These are phyloP conservation scores for Fusarium oligoseptatum DNA, from an alignment of 2,329 filamentous ascomycete species.

Conservation along the genomic window DNA sequence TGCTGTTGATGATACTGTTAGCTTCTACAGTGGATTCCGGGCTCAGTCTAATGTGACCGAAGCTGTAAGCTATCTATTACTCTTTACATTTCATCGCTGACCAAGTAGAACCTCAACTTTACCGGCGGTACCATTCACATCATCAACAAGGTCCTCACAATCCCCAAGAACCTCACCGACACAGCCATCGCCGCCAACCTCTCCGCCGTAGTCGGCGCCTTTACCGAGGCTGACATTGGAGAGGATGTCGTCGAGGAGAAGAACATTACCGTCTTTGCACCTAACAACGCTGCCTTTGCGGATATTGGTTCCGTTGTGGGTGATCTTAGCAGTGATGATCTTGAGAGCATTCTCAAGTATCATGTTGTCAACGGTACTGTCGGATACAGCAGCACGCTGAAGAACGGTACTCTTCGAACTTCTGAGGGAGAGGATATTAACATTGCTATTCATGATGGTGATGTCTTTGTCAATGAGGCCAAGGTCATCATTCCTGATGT, in stretches of 20 bases:
- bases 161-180: slow-evolving; percentile 50
- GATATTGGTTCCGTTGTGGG: slow-evolving; percentile 63
- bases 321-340: slow-evolving; percentile 59
- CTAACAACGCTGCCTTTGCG: slow-evolving; percentile 70
- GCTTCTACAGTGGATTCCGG: slow-evolving; percentile 59
- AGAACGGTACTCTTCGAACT: slow-evolving; percentile 32
- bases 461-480: slow-evolving; percentile 54
- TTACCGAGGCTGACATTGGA: slow-evolving; percentile 45
- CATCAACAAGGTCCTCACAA: slow-evolving; percentile 61
- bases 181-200: slow-evolving; percentile 41
- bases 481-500: slow-evolving; percentile 63
- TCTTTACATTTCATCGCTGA: background rate
- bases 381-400: slow-evolving; percentile 48
- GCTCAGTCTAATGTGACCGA: slow-evolving; percentile 54
- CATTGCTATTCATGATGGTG: slow-evolving; percentile 58
- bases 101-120: slow-evolving; percentile 56
- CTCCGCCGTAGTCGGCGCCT: slow-evolving; percentile 40
- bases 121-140: slow-evolving; percentile 62
- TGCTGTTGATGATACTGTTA: slow-evolving; percentile 58
- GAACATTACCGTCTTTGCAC: slow-evolving; percentile 71
- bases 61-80: slow-evolving; percentile 37
- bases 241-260: slow-evolving; percentile 38
- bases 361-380: slow-evolving; percentile 70
- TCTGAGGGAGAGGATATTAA: slow-evolving; percentile 54
- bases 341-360: slow-evolving; percentile 68